Conservation (phyloP, 2,329 filamentous ascomycete genomes). For the Atkinsonella hypoxylon region DNA sequence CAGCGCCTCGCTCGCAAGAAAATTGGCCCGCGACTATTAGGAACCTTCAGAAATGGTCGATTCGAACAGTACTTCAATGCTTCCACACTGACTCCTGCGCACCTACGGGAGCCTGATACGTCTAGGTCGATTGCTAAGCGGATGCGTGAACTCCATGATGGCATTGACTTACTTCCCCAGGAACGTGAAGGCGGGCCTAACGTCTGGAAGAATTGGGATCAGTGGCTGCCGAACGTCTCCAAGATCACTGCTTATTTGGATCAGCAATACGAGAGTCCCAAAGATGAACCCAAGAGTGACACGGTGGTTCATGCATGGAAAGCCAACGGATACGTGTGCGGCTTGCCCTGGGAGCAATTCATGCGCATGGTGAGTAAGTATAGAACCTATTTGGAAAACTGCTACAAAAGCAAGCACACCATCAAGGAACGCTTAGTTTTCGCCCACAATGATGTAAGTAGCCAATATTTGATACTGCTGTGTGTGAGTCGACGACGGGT, state of each 20-base stretch:
- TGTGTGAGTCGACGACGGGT: neutral
- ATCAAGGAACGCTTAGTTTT: slow-evolving; percentile 74
- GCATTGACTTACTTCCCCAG: slow-evolving; percentile 69
- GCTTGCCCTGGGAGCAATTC: slow-evolving; percentile 73
- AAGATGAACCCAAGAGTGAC: slow-evolving; percentile 12
- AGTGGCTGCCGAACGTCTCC: slow-evolving; percentile 61
- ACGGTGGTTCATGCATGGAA: slow-evolving; percentile 45
- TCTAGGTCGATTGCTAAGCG: slow-evolving; percentile 92
- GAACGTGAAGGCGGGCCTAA: slow-evolving; percentile 71
- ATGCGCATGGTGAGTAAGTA: slow-evolving; percentile 65
- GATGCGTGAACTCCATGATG: slow-evolving; percentile 91
- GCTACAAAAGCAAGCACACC: slow-evolving; percentile 54
- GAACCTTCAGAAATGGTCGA: slow-evolving; percentile 86
- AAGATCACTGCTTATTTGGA: slow-evolving; percentile 46
- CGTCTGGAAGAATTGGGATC: slow-evolving; percentile 91
- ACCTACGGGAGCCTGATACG: slow-evolving; percentile 70
- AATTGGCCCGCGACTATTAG: slow-evolving; percentile 82
- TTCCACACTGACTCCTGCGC: slow-evolving; percentile 60
- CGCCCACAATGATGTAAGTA: slow-evolving; percentile 86
- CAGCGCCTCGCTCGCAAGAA: slow-evolving; percentile 78
- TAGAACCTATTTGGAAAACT: slow-evolving; percentile 56
- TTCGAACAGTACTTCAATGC: slow-evolving; percentile 94
- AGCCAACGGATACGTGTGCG: slow-evolving; percentile 63
- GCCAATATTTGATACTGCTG: neutral
- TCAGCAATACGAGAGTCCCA: slow-evolving; percentile 41